Evolutionary conservation across 164 flowering plant species (phyloP), one percentile per base, ranked within the genome.

Genomic region (Sedum album): DNA sequence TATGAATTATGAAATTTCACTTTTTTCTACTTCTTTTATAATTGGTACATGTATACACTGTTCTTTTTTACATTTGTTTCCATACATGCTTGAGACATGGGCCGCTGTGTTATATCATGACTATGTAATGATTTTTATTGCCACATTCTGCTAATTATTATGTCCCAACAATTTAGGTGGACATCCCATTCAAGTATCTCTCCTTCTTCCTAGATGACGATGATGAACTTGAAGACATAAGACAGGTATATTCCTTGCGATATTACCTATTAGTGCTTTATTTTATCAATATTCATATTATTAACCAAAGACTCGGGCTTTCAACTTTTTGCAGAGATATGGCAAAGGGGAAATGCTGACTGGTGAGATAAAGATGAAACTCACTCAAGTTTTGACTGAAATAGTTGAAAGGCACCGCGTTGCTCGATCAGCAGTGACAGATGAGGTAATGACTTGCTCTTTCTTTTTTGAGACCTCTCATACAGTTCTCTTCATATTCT

Each of bases 351-450:
- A 92, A 67, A 81, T 93, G 97, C 82, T 93, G 35, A 88, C 96
- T 6, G 93, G 95, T 23, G 96, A 89, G 71, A 93, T 94, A n/a
- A 94, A 94, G 79, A 78, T 82, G 69, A 77, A 78, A 35, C 92
- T 87, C 36, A 77, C 69, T 68, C 79, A 84, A 75, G 88, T 88
- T 73, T 73, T 94, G 70, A 82, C 88, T 5, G 88, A 86, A 71
- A 1, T 94, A 44, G 97, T 94, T 2, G 97, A 94, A 77, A 87
- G 95, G 78, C 98, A 91, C 75, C 82, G 82, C 0, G 76, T 73
- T 72, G 96, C 96, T 60, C 82, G 98, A n/a, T 88, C 97, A 55
- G 89, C 88, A n/a, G 97, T 91, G 28, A 88, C 96, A 13, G 96
- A 93, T 31, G 87, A 85, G 48, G 48, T 44, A 44, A 44, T 18